A percentile compares a stretch with the other conserved stretches of the same genome.
Evolutionary conservation across 495 filamentous ascomycete genomes (phyloP).

Genomic region (Cudoniella acicularis): DNA sequence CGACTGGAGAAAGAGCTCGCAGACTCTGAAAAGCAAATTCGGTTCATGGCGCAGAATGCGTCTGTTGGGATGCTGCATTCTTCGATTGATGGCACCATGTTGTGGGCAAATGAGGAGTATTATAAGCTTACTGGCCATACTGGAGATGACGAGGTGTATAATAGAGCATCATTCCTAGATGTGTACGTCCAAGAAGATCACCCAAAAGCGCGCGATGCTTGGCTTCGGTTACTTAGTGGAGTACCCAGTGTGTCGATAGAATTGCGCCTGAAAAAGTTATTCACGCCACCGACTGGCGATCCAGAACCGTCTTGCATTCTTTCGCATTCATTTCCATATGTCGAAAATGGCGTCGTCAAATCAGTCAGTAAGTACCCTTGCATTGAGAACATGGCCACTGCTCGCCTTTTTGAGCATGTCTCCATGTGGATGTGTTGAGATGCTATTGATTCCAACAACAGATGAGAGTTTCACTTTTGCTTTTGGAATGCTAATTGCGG

Average conservation of each 20-base stretch:
- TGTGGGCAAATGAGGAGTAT: slow-evolving; percentile 22
- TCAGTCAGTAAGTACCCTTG: slow-evolving; percentile 4
- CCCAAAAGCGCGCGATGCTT: slow-evolving; percentile 3
- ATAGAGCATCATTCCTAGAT: slow-evolving; percentile 13
- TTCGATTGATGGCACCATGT: slow-evolving; percentile 4
- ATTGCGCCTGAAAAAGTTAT: slow-evolving; percentile 11
- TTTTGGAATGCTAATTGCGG: too few species aligned
- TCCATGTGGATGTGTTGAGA: too few species aligned
- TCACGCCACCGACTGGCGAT: slow-evolving; percentile 13
- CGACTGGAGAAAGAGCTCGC: slow-evolving; percentile 11
- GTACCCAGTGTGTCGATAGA: slow-evolving; percentile 7
- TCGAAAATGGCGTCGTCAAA: slow-evolving; percentile 11
- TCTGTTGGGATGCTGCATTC: slow-evolving; percentile 12
- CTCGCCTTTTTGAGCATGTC: too few species aligned
- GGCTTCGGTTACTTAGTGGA: slow-evolving; percentile 6
- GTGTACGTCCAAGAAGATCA: slow-evolving; percentile 12
- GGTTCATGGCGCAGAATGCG: slow-evolving; percentile 19
- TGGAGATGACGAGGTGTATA: slow-evolving; percentile 38
- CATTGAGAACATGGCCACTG: neutral
- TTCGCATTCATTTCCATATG: neutral
- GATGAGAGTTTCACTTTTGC: too few species aligned
- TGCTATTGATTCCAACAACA: too few species aligned
- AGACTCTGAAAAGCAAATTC: slow-evolving; percentile 5
- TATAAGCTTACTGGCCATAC: slow-evolving; percentile 12
- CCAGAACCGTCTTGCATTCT: slow-evolving; percentile 16